Percentiles rank a stretch among this genome's conserved stretches.
Conservation (phyloP, 495 filamentous ascomycete genomes). For the Filosporella fistucella region DNA sequence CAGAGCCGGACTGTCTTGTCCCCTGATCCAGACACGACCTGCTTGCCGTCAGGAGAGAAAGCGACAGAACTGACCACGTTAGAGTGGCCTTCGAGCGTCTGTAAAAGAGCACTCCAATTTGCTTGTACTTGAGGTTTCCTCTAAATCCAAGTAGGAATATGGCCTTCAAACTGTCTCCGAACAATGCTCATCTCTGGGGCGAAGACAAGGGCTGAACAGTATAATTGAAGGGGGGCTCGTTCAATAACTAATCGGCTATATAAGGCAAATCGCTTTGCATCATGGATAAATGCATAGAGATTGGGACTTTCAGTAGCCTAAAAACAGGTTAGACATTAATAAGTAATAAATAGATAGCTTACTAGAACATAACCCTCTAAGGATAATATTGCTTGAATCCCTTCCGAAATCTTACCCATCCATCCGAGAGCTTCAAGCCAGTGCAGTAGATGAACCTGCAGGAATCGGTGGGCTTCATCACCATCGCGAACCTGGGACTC, state of each 20-base stretch:
- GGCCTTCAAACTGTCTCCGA: neutral
- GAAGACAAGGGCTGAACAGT: constrained; percentile 5
- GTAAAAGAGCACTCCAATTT: constrained; percentile 4
- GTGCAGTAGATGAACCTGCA: constrained; percentile 12
- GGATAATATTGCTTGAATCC: constrained; percentile 13
- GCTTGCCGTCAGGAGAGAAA: constrained; percentile 5
- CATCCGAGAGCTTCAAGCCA: constrained; percentile 16
- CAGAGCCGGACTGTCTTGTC: constrained; percentile 5
- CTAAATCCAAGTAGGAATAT: constrained; percentile 2
- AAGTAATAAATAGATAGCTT: constrained; percentile 1
- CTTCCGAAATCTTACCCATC: constrained; percentile 17
- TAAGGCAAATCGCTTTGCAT: constrained; percentile 7
- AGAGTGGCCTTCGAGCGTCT: constrained; percentile 6
- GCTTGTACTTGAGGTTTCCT: neutral
- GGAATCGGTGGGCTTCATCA: constrained; percentile 10
- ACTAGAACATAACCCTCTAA: constrained; percentile 14
- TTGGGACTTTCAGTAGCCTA: constrained; percentile 1
- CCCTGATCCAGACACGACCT: neutral
- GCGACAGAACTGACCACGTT: neutral
- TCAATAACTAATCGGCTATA: constrained; percentile 1
- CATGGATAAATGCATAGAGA: constrained; percentile 3
- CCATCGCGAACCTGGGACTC: constrained; percentile 7
- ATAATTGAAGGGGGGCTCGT: constrained; percentile 3
- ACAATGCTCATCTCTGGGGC: neutral
- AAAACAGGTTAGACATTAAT: neutral